Conservation (phyloP, 345 rosid genomes). For the Capsella bursapastoris region DNA sequence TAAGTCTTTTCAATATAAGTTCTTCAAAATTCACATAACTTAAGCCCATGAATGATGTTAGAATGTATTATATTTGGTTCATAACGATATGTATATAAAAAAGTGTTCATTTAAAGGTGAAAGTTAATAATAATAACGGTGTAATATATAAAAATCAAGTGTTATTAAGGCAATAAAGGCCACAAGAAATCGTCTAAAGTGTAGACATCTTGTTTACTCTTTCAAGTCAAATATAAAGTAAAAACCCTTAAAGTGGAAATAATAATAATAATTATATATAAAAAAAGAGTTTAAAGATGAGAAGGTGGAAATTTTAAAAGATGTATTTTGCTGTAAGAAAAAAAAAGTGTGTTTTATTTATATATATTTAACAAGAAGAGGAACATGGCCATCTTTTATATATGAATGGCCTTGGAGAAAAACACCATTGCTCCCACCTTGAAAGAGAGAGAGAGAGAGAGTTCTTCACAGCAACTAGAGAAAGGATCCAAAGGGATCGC, state of each 20-base stretch:
- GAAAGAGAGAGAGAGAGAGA: slow-evolving; percentile 34
- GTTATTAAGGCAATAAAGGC: neutral
- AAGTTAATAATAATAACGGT: slow-evolving; percentile 12
- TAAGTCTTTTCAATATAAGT: neutral
- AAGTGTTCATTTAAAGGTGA: slow-evolving; percentile 2
- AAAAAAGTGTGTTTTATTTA: slow-evolving; percentile 10
- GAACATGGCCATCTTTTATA: slow-evolving; percentile 55
- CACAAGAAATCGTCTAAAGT: slow-evolving; percentile 20
- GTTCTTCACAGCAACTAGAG: slow-evolving; percentile 66
- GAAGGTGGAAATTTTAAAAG: slow-evolving; percentile 34
- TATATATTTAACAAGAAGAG: slow-evolving; percentile 39
- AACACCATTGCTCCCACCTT: slow-evolving; percentile 48
- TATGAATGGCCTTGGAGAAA: slow-evolving; percentile 45
- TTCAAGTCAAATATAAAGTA: slow-evolving; percentile 35
- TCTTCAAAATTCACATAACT: slow-evolving; percentile 9
- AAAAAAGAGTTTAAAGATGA: slow-evolving; percentile 18
- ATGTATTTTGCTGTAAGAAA: neutral
- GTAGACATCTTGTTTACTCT: slow-evolving; percentile 29
- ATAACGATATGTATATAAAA: neutral
- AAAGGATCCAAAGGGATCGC: slow-evolving; percentile 99
- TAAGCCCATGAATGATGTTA: neutral
- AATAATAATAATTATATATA: slow-evolving; percentile 17
- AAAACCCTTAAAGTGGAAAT: slow-evolving; percentile 24
- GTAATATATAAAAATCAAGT: slow-evolving; percentile 18
- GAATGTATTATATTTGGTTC: neutral